Base-by-base conservation (phyloP, 305 asterid genomes). In the Fraxinus paxiana region DNA sequence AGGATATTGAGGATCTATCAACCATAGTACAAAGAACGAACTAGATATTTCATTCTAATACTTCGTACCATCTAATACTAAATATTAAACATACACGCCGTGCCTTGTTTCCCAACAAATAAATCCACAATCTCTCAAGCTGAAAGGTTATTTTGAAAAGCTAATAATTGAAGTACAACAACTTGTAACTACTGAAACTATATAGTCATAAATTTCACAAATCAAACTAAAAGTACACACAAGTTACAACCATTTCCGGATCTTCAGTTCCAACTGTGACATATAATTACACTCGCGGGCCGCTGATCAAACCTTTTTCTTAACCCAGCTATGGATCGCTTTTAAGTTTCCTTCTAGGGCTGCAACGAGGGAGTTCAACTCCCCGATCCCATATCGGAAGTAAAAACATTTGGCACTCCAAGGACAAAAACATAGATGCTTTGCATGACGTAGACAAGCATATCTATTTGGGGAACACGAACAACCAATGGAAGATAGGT, bases 401-500 rank as follows among this genome's bases (percentile, higher is more conserved):
- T 84, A 83, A 56, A 90, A 86, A 77, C 9, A 80, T 84, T 87
- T 92, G 80, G 84, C 76, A 13, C 77, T 65, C 93, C 92, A 91
- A 63, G 88, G 22, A 82, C 97, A 93, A 37, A 88, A 77, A 77
- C 98, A 93, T 38, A 91, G 88, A 81, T 81, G 87, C 81, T 89
- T 93, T 56, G 90, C 87, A 73, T 94, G 98, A 38, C 54, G 83
- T 33, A 86, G 86, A 83, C 98, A 96, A 67, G 92, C 73, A 35
- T 87, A 91, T 82, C 65, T 86, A 51, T 78, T 86, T 12, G 95
- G 92, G 46, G 95, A 94, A 82, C 98, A 96, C 4, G 86, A 75
- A 80, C 99, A 94, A 8, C 86, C 78, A 48, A 89, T 86, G 6
- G 89, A 90, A 54, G 98, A 92, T 75, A 94, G 88, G 90, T 91